Evolutionary conservation across 805 yeast genomes (phyloP).

Genomic region (Zygosaccharomyces siamensis): DNA sequence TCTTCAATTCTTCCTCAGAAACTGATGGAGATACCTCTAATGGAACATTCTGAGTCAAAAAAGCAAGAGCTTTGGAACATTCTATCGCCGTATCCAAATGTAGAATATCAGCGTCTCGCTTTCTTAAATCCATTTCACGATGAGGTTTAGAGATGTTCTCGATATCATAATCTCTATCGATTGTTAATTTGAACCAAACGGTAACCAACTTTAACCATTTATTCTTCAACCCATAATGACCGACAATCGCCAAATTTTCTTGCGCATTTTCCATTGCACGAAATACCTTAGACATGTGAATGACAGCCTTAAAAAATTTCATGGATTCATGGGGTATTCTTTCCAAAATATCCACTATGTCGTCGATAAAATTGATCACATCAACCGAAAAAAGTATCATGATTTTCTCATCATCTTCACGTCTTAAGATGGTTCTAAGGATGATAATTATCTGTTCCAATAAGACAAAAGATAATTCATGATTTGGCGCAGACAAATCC

Average conservation of each 20-base stretch:
- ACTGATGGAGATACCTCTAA: slow-evolving; percentile 56
- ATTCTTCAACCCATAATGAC: slow-evolving; percentile 48
- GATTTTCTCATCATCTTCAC: slow-evolving; percentile 35
- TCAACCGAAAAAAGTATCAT: slow-evolving; percentile 35
- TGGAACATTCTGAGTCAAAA: slow-evolving; percentile 51
- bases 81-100: slow-evolving; percentile 61
- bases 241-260: slow-evolving; percentile 28
- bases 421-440: slow-evolving; percentile 37
- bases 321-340: slow-evolving; percentile 23
- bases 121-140: slow-evolving; percentile 34
- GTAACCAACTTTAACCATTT: slow-evolving; percentile 42
- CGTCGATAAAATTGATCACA: slow-evolving; percentile 35
- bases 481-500: slow-evolving; percentile 21
- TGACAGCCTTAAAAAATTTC: slow-evolving; percentile 31
- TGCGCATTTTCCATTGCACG: slow-evolving; percentile 32
- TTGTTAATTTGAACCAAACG: slow-evolving; percentile 53
- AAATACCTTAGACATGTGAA: slow-evolving; percentile 34
- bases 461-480: slow-evolving; percentile 33
- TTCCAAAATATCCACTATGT: slow-evolving; percentile 26
- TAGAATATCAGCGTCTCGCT: slow-evolving; percentile 44
- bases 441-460: slow-evolving; percentile 49
- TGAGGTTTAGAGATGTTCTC: slow-evolving; percentile 33
- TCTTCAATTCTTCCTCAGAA: slow-evolving; percentile 47
- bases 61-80: slow-evolving; percentile 53
- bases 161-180: slow-evolving; percentile 38